Conservation (phyloP, 2,329 filamentous ascomycete species). For the Sporothrix curviconia region DNA sequence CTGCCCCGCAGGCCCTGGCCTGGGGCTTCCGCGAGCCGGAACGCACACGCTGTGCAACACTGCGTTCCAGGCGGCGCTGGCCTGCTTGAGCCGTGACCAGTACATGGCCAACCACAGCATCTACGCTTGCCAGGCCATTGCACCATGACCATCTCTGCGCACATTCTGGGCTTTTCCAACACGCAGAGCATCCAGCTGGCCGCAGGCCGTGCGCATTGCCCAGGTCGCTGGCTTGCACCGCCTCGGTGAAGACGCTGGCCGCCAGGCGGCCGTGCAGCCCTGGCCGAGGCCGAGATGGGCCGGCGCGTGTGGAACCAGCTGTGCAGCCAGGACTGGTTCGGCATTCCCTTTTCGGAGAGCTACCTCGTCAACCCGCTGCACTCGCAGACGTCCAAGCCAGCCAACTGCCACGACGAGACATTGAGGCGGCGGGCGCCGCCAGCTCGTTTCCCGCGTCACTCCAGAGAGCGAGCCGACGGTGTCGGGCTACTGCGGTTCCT, state of each 20-base stretch:
- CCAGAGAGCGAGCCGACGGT: conserved; percentile 20
- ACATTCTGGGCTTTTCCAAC: conserved; percentile 42
- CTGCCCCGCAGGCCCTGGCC: conserved; percentile 25
- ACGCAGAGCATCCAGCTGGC: conserved; percentile 39
- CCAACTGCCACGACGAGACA: conserved; percentile 31
- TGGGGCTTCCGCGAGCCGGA: conserved; percentile 41
- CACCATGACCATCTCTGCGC: conserved; percentile 41
- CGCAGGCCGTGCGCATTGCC: conserved; percentile 39
- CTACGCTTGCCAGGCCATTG: conserved; percentile 39
- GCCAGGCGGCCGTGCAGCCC: conserved; percentile 14
- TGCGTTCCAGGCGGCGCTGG: conserved; percentile 41
- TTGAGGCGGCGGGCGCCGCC: conserved; percentile 1
- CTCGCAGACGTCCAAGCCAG: conserved; percentile 27
- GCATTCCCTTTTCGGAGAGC: conserved; percentile 33
- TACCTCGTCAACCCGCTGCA: conserved; percentile 33
- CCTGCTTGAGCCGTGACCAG: conserved; percentile 39
- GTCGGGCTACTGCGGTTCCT: conserved; percentile 27
- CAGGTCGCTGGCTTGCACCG: conserved; percentile 41
- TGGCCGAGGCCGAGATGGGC: conserved; percentile 27
- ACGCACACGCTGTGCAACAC: conserved; percentile 33
- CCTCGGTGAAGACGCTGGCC: conserved; percentile 19
- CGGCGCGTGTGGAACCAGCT: conserved; percentile 32
- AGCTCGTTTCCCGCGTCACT: neutral
- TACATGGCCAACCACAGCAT: conserved; percentile 38
- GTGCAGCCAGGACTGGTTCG: conserved; percentile 33